These are phyloP conservation scores for Mycocentrospora acerina DNA, from an alignment of 2,329 filamentous ascomycete species.

Conservation along the genomic window DNA sequence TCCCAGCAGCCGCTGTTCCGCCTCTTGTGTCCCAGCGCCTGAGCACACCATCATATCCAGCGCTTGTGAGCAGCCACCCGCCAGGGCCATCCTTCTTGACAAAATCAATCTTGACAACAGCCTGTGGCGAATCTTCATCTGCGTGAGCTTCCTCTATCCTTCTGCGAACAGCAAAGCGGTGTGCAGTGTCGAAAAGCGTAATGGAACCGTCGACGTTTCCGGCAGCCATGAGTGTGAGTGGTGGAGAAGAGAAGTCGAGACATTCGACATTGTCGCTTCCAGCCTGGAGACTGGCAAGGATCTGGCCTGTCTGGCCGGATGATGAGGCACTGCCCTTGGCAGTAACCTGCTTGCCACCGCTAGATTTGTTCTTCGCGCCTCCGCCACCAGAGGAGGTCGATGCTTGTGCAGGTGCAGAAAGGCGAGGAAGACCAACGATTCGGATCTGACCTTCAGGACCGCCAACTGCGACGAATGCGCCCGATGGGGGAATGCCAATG, in stretches of 20 bases:
- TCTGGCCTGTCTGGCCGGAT: conserved; percentile 63
- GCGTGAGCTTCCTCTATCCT: conserved; percentile 82
- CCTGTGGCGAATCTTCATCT: conserved; percentile 68
- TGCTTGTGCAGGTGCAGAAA: conserved; percentile 39
- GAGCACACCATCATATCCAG: conserved; percentile 89
- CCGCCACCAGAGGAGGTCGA: conserved; percentile 45
- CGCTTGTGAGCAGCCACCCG: conserved; percentile 77
- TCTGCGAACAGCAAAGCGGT: conserved; percentile 82
- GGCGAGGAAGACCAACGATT: conserved; percentile 77
- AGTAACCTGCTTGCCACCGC: conserved; percentile 47
- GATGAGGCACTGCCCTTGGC: conserved; percentile 39
- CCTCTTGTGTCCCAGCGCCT: conserved; percentile 81
- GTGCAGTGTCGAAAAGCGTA: conserved; percentile 80
- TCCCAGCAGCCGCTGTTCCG: conserved; percentile 65
- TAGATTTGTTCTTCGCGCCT: conserved; percentile 52
- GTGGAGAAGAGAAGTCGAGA: conserved; percentile 63
- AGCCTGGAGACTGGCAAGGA: conserved; percentile 80
- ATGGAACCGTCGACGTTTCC: conserved; percentile 70
- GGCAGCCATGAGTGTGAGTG: conserved; percentile 61
- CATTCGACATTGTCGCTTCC: conserved; percentile 81
- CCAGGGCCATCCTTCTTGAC: conserved; percentile 53
- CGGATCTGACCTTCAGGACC: conserved; percentile 85
- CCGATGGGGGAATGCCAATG: conserved; percentile 77
- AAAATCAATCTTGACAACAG: conserved; percentile 92
- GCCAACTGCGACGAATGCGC: conserved; percentile 79